These are phyloP conservation scores for Arabidopsis arenosa DNA, from an alignment of 345 rosid species.

Conservation along the genomic window DNA sequence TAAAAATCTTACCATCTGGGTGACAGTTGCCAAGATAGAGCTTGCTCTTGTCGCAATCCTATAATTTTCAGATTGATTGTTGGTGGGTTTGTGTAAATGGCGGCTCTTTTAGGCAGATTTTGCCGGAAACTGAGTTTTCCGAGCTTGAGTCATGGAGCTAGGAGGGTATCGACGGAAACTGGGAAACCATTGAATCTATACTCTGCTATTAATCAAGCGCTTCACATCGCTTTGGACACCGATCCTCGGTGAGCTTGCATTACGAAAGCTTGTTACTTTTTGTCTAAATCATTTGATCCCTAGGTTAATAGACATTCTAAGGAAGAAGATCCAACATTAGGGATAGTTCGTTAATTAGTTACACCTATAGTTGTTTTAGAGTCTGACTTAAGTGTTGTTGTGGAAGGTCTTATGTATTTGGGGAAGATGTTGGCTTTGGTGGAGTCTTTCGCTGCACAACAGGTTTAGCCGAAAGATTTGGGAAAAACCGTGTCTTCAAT, in stretches of 20 bases:
- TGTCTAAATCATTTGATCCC: conserved; percentile 18
- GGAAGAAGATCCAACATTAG: neutral
- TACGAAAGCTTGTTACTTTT: conserved; percentile 15
- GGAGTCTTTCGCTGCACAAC: conserved; percentile 93
- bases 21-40: conserved; percentile 6
- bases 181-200: conserved; percentile 50
- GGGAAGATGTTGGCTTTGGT: conserved; percentile 95
- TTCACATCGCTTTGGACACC: conserved; percentile 59
- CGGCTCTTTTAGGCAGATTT: conserved; percentile 32
- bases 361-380: neutral
- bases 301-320: neutral
- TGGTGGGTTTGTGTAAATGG: conserved; percentile 35
- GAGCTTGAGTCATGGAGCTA: conserved; percentile 18
- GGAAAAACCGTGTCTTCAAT: conserved; percentile 80
- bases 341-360: neutral
- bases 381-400: conserved; percentile 23
- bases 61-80: conserved; percentile 3
- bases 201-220: conserved; percentile 63
- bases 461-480: conserved; percentile 79
- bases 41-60: neutral
- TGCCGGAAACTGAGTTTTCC: conserved; percentile 27
- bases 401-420: conserved; percentile 76
- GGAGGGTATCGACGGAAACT: conserved; percentile 20
- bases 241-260: conserved; percentile 55
- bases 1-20: conserved; percentile 16